phyloP scores from a whole-genome alignment of 2,329 filamentous ascomycete species.

The Rhynchosporium secalis region DNA sequence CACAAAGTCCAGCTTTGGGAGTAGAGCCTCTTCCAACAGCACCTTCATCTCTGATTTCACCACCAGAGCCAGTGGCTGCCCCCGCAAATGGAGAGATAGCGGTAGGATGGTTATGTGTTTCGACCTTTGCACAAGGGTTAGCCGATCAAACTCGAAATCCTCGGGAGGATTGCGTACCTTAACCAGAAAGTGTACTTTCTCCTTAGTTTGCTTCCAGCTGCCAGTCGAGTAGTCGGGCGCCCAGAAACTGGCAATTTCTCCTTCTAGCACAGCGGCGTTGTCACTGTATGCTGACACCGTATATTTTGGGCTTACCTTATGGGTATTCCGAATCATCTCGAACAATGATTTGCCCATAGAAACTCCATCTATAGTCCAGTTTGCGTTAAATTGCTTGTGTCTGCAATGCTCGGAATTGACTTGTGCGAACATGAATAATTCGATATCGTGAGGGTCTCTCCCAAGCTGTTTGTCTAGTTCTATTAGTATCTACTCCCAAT shows the following conservation, averaged over 20 bases:
- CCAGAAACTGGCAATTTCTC: constrained; percentile 75
- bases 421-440: constrained; percentile 99
- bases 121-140: constrained; percentile 40
- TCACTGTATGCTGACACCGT: constrained; percentile 97
- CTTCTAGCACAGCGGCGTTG: constrained; percentile 90
- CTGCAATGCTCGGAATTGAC: constrained; percentile 93
- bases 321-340: constrained; percentile 94
- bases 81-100: constrained; percentile 92
- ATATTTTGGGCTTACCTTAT: constrained; percentile 75
- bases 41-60: constrained; percentile 93
- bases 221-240: constrained; percentile 83
- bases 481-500: not conserved
- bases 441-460: constrained; percentile 73
- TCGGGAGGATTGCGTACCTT: constrained; percentile 60
- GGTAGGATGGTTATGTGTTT: constrained; percentile 97
- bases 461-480: constrained; percentile 54
- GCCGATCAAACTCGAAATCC: too few relatives aligned
- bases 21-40: constrained; percentile 89
- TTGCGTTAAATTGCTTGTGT: constrained; percentile 91
- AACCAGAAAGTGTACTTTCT: constrained; percentile 81
- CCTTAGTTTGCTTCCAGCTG: constrained; percentile 83
- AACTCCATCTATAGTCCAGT: constrained; percentile 90
- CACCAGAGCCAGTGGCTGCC: constrained; percentile 91
- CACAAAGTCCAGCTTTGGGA: constrained; percentile 87
- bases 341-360: constrained; percentile 81